Evolutionary conservation across 1,284 basidiomycete species (phyloP).

Genomic region (Boletus semigastroideus): DNA sequence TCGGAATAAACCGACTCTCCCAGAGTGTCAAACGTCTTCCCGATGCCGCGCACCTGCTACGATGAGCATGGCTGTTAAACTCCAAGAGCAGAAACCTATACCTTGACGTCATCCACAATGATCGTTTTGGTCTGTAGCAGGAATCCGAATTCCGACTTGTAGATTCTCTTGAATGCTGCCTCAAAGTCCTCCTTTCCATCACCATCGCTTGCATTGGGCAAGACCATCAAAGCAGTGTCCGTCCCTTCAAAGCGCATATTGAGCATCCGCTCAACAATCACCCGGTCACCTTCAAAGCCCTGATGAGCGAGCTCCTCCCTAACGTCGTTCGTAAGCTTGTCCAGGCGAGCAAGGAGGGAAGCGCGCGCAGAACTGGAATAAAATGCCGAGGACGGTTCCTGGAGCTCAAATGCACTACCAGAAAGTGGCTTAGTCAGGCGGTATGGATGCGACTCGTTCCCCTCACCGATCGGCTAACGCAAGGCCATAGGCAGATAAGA

Average conservation of each 20-base stretch:
- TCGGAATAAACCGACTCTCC: constrained; percentile 82
- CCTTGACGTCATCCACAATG: constrained; percentile 91
- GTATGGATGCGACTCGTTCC: neutral
- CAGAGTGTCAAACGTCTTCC: constrained; percentile 85
- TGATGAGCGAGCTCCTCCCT: constrained; percentile 67
- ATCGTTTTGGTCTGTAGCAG: constrained; percentile 75
- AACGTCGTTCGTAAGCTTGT: constrained; percentile 67
- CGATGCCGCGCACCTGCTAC: constrained; percentile 68
- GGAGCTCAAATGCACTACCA: constrained; percentile 74
- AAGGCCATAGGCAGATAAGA: constrained; percentile 78
- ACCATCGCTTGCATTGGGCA: constrained; percentile 53
- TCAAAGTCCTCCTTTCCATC: constrained; percentile 74
- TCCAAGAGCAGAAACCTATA: constrained; percentile 24
- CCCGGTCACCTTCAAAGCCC: constrained; percentile 73
- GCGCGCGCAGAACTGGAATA: constrained; percentile 58
- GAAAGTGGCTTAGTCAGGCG: neutral
- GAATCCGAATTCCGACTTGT: constrained; percentile 91
- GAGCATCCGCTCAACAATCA: constrained; percentile 78
- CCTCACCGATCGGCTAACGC: constrained; percentile 75
- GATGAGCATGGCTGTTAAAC: constrained; percentile 1
- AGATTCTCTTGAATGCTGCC: constrained; percentile 72
- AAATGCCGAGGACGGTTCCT: constrained; percentile 82
- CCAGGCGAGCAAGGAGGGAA: constrained; percentile 61
- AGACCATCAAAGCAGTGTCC: constrained; percentile 89
- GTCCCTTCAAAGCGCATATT: constrained; percentile 94